These are phyloP conservation scores for Babesia sp. DNA, from an alignment of 169 alveolate species.

Conservation along the genomic window DNA sequence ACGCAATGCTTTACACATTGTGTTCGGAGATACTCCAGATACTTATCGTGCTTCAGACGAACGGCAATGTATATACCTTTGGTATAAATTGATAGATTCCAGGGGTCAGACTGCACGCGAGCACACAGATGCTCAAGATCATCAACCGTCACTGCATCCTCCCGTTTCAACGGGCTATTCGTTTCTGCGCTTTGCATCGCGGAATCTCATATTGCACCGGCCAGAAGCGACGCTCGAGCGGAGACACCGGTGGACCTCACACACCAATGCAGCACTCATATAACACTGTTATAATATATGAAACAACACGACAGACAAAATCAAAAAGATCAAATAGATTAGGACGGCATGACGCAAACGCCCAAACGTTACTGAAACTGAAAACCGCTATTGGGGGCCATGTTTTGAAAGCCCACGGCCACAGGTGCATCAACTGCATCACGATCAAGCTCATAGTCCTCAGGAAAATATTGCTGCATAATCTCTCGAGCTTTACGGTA, in stretches of 20 bases:
- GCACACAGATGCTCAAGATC: constrained; percentile 42
- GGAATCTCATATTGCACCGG: background rate
- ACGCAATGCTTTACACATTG: constrained; percentile 60
- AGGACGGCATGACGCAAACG: background rate
- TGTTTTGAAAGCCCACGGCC: background rate
- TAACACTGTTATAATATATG: background rate
- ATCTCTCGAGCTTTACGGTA: constrained; percentile 76
- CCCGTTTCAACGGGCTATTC: constrained; percentile 35
- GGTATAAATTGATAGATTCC: constrained; percentile 51
- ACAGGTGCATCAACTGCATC: constrained; percentile 6
- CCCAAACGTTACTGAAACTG: constrained; percentile 17
- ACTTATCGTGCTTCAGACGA: constrained; percentile 38
- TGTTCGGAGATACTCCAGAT: constrained; percentile 40
- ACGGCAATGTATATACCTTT: constrained; percentile 45
- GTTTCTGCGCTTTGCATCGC: background rate
- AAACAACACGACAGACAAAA: background rate
- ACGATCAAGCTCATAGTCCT: constrained; percentile 67
- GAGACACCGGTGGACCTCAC: constrained; percentile 10
- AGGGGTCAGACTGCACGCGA: constrained; percentile 45
- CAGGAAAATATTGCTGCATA: constrained; percentile 73
- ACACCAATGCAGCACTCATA: background rate
- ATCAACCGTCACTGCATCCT: constrained; percentile 22
- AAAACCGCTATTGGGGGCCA: constrained; percentile 64
- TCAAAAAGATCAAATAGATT: background rate
- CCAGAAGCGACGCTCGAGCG: background rate